Evolutionary conservation across 1,139 yeast genomes (phyloP), one percentile per base, ranked within the genome.

Genomic region (Suhomyces anneliseae): DNA sequence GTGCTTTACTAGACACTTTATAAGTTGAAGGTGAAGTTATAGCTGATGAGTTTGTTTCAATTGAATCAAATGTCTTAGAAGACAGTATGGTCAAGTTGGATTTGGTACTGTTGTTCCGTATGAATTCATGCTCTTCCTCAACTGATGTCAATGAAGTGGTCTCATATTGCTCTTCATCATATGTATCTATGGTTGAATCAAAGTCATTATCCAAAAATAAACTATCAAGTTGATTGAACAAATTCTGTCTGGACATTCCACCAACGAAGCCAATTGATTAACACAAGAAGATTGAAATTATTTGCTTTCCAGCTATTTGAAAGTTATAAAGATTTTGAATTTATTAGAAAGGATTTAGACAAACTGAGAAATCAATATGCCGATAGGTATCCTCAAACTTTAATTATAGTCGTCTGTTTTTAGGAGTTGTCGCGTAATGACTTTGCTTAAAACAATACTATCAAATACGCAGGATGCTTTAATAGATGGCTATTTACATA

Each of bases 101-200:
- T 39, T 51, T 52, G 26, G 58, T 54, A 34, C 58, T 54, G 39
- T 52, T 50, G 34, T 51, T 50, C 8, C 54, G 36, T 15, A 40
- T 42, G 37, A 52, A 49, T n/a, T 26, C 15, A 33, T 36, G 43
- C 6, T 47, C 47, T 7, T 42, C 43, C 27, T 39, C 43, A n/a
- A 34, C 34, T 14, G 42, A 44, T 4, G 35, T 35, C 33, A 31
- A 10, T n/a, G 38, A 36, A 7, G 39, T 26, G 12, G 35, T 32
- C 11, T 47, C 45, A 29, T 36, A 29, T 15, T 38, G 39, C 24
- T 40, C 42, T 9, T 47, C 50, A 4, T 37, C 34, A 14, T 34
- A 31, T 14, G 41, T 38, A 29, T 44, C 50, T n/a, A 32, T 26
- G 12, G 41, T 41, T 15, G 43, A 34, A 29, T 47, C 50, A 26